Base-by-base conservation (phyloP, 345 rosid species). In the Pistacia integerrima region DNA sequence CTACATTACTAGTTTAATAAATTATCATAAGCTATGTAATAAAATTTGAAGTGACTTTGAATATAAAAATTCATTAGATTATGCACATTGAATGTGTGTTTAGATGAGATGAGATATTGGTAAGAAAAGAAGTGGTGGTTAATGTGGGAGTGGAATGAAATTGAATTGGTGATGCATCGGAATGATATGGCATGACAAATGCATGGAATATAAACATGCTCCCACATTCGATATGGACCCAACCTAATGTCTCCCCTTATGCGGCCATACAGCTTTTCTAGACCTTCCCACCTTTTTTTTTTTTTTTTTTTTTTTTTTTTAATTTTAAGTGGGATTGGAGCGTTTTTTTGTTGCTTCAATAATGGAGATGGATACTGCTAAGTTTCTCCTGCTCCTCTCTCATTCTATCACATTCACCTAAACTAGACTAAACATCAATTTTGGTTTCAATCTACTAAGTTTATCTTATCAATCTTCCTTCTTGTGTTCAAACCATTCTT, bases 141-240 rank as follows among this genome's bases (percentile, higher is more conserved):
- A 71, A 54, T 14, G 57, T 3, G 16, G 55, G 1, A 11, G 55
- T 51, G 16, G 57, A 2, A 4, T 63, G 25, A 60, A 60, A 14
- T 18, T 14, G 11, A 12, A 14, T 4, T 36, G 8, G 16, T 5
- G 10, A 9, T 33, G 44, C 66, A 33, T 62, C n/a, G 66, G 70
- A 67, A 77, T 77, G 85, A 82, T 18, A 76, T 64, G 87, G 78
- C 83, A 65, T 79, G 82, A 85, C 77, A 70, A 51, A 75, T 85
- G 85, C 84, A 84, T 83, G 84, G 55, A 78, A 82, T 75, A 79
- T 75, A 79, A 85, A 84, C 84, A 22, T 74, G 68, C 70, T 49
- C 44, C 84, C 86, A 77, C 89, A 83, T 85, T 87, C 83, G 80
- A 46, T 28, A 30, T 67, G 76, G 84, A 59, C 69, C 89, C 84